Conservation (phyloP, 495 filamentous ascomycete genomes). For the Coniosporium apollinis region DNA sequence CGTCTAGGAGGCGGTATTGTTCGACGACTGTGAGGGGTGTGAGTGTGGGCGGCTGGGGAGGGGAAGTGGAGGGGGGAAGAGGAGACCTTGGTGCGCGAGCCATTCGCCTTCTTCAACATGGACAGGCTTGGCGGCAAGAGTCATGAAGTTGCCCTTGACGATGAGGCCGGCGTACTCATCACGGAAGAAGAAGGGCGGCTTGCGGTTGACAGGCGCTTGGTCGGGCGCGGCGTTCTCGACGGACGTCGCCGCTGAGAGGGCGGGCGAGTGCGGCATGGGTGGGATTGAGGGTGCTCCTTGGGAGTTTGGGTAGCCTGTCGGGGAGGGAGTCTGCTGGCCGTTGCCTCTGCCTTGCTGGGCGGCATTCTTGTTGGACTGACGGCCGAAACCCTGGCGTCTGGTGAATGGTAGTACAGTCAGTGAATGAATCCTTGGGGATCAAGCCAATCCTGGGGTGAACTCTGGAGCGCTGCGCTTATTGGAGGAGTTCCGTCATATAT, state of each 20-base stretch:
- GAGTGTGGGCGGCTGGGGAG: too few relatives aligned
- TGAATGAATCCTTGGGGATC: too few relatives aligned
- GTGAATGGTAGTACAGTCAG: too few relatives aligned
- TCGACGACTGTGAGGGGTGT: conserved; percentile 56
- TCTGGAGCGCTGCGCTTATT: too few relatives aligned
- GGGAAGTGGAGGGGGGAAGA: too few relatives aligned
- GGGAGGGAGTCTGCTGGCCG: conserved; percentile 18
- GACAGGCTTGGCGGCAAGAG: conserved; percentile 72
- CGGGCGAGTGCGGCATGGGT: conserved; percentile 12
- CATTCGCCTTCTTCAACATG: conserved; percentile 84
- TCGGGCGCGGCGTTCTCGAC: background rate
- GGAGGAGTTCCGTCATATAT: too few relatives aligned
- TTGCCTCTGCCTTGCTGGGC: conserved; percentile 15
- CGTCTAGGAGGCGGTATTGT: conserved; percentile 72
- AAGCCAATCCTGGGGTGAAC: too few relatives aligned
- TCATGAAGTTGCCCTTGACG: conserved; percentile 94
- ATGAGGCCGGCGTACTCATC: conserved; percentile 70
- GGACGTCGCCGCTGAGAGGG: conserved; percentile 8
- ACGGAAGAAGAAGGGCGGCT: conserved; percentile 55
- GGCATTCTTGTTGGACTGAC: conserved; percentile 16
- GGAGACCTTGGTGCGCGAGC: conserved; percentile 90
- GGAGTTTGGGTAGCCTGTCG: conserved; percentile 7
- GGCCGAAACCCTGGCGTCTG: conserved; percentile 16
- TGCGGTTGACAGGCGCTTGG: conserved; percentile 20
- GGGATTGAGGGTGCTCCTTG: conserved; percentile 12